A percentile compares a stretch with the other conserved stretches of the same genome.
These are phyloP conservation scores for Capronia americana DNA, from an alignment of 2,329 filamentous ascomycete genomes.

Conservation along the genomic window DNA sequence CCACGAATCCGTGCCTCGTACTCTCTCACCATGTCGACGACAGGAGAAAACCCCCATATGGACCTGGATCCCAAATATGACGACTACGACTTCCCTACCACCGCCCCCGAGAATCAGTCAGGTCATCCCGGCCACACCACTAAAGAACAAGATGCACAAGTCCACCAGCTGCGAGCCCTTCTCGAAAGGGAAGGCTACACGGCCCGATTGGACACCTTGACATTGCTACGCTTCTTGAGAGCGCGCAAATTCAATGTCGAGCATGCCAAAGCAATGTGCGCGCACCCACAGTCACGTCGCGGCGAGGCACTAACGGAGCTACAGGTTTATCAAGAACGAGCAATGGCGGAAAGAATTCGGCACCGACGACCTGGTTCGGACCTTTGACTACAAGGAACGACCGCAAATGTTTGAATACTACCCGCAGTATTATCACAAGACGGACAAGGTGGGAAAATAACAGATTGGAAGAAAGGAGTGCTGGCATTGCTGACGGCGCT, in stretches of 20 bases:
- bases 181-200: conserved; percentile 84
- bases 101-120: conserved; percentile 69
- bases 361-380: conserved; percentile 79
- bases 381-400: conserved; percentile 89
- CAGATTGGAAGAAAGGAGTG: conserved; percentile 1
- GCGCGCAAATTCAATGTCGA: conserved; percentile 94
- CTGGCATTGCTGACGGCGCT: conserved; percentile 13
- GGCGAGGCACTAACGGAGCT: conserved; percentile 11
- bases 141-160: conserved; percentile 84
- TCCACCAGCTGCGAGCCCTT: conserved; percentile 81
- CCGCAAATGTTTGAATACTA: conserved; percentile 85
- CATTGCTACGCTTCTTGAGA: conserved; percentile 87
- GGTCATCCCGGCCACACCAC: conserved; percentile 91
- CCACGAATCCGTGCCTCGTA: neutral
- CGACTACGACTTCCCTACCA: conserved; percentile 89
- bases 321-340: conserved; percentile 88
- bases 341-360: conserved; percentile 88
- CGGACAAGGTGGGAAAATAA: conserved; percentile 54
- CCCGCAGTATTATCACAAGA: conserved; percentile 98
- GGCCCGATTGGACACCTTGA: conserved; percentile 88
- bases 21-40: conserved; percentile 35
- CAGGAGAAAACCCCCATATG: conserved; percentile 47
- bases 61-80: conserved; percentile 88
- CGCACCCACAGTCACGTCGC: neutral
- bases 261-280: conserved; percentile 85